Evolutionary conservation across 2,329 filamentous ascomycete genomes (phyloP).

Genomic region (Penicillium sp.): DNA sequence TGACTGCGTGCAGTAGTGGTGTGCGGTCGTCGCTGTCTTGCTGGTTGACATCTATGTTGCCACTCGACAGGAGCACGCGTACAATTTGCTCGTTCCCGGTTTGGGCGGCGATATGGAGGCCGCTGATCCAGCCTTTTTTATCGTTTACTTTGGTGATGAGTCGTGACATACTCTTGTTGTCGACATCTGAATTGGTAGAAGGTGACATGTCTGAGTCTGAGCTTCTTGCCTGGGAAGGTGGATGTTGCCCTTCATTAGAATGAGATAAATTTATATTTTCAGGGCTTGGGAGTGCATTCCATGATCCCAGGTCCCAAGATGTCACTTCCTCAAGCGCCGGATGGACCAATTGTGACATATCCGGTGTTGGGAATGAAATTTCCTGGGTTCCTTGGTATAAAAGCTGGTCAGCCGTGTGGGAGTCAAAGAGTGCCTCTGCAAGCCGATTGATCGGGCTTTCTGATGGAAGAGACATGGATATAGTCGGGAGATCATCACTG

Average conservation of each 20-base stretch:
- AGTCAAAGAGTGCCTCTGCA: background rate
- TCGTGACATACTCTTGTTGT: background rate
- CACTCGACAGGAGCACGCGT: background rate
- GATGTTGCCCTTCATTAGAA: background rate
- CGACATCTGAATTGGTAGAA: background rate
- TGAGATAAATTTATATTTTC: background rate
- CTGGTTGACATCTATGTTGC: conserved; percentile 4
- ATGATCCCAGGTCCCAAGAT: background rate
- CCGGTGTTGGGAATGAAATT: background rate
- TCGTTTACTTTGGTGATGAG: background rate
- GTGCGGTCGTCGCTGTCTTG: conserved; percentile 15
- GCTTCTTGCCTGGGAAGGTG: background rate
- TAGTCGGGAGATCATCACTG: background rate
- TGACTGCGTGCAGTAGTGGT: conserved; percentile 14
- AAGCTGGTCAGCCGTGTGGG: background rate
- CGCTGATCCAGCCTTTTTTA: background rate
- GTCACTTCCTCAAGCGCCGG: background rate
- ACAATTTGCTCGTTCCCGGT: conserved; percentile 8
- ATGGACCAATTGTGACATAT: background rate
- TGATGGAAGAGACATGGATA: background rate
- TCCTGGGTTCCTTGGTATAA: background rate
- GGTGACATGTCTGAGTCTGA: background rate
- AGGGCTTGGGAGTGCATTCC: background rate
- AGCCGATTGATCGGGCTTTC: background rate
- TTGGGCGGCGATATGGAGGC: conserved; percentile 5